phyloP scores from a whole-genome alignment of 441 rosid genomes.

The Theobroma grandiflorum region DNA sequence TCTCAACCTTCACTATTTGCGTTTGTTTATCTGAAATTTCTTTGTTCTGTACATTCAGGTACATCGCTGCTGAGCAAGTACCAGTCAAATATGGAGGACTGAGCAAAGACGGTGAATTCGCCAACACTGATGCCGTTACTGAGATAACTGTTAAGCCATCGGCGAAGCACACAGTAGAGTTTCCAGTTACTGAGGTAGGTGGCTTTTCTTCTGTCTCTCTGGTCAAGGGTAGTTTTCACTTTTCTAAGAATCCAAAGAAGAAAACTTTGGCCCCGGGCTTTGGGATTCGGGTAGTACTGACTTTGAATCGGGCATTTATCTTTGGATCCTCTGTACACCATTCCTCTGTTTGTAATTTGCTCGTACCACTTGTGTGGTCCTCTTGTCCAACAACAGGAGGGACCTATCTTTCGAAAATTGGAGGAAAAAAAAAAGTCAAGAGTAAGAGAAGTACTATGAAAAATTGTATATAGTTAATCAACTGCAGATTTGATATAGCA shows the following conservation, averaged over 20 bases:
- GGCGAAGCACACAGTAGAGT: slow-evolving; percentile 51
- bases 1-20: background rate
- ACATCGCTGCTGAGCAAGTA: slow-evolving; percentile 54
- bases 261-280: background rate
- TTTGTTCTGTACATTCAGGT: slow-evolving; percentile 36
- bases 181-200: slow-evolving; percentile 55
- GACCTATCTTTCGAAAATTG: background rate
- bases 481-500: no score
- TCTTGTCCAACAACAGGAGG: background rate
- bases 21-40: background rate
- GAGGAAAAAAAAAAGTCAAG: background rate
- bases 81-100: slow-evolving; percentile 65
- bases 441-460: no score
- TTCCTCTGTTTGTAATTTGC: background rate
- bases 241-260: slow-evolving; percentile 32
- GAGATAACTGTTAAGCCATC: slow-evolving; percentile 52
- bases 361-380: background rate
- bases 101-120: slow-evolving; percentile 54
- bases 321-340: slow-evolving; percentile 19
- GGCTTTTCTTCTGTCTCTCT: background rate
- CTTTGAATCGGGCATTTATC: slow-evolving; percentile 1
- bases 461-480: no score
- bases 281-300: background rate
- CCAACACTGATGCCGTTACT: slow-evolving; percentile 40
- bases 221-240: background rate